phyloP scores from a whole-genome alignment of 805 yeast species.

The Candida sithepensis region DNA sequence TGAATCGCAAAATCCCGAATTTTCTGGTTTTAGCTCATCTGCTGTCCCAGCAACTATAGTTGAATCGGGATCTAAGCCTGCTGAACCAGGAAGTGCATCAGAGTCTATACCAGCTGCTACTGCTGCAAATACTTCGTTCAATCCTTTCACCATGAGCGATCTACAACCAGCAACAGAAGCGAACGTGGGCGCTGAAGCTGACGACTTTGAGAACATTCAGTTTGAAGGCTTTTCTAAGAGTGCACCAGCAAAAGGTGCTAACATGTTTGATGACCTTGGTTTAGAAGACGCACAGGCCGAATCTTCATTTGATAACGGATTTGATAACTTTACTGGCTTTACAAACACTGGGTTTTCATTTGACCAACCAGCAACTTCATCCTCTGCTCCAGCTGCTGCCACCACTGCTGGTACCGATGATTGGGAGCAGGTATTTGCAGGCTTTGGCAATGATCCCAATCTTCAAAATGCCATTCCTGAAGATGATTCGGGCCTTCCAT shows the following conservation, averaged over 20 bases:
- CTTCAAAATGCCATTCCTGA: slow-evolving; percentile 10
- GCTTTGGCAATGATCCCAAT: slow-evolving; percentile 60
- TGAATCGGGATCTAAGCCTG: background rate
- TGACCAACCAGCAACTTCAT: slow-evolving; percentile 8
- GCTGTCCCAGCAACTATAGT: background rate
- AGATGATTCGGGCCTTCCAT: background rate
- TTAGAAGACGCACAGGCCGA: slow-evolving; percentile 32
- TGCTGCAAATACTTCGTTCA: slow-evolving; percentile 14
- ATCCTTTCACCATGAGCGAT: slow-evolving; percentile 22
- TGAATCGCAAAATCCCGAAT: background rate
- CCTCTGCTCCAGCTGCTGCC: slow-evolving; percentile 19
- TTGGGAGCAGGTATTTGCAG: slow-evolving; percentile 93
- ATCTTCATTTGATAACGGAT: slow-evolving; percentile 28
- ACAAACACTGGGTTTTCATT: slow-evolving; percentile 28
- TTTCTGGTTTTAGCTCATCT: background rate
- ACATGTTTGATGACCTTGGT: slow-evolving; percentile 34
- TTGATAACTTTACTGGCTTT: slow-evolving; percentile 33
- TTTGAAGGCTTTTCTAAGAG: slow-evolving; percentile 1
- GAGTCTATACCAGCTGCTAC: slow-evolving; percentile 6
- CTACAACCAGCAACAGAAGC: slow-evolving; percentile 15
- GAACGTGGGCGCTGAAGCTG: slow-evolving; percentile 9
- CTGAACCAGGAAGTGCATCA: slow-evolving; percentile 1
- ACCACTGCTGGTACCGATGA: slow-evolving; percentile 52
- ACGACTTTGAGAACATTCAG: slow-evolving; percentile 17
- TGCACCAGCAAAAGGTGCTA: slow-evolving; percentile 5